Percentiles rank a stretch among this genome's conserved stretches.
These are phyloP conservation scores for Larix kaempferi DNA, from an alignment of 75 land plant genomes.

Conservation along the genomic window DNA sequence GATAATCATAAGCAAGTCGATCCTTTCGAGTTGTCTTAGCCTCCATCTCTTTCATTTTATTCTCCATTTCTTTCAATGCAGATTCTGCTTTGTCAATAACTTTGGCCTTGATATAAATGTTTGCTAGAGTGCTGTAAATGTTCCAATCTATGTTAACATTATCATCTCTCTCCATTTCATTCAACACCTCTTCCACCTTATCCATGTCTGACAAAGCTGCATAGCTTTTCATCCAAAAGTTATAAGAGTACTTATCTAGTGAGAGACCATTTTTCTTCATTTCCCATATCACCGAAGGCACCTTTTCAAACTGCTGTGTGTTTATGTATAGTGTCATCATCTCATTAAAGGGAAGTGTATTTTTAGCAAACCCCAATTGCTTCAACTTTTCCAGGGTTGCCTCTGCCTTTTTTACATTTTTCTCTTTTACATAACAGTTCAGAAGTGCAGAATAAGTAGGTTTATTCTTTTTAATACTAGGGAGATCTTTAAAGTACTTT, in stretches of 20 bases:
- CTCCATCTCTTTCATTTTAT: too few relatives aligned
- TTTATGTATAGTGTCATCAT: slow-evolving; percentile 55
- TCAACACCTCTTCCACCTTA: slow-evolving; percentile 9
- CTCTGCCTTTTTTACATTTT: slow-evolving; percentile 36
- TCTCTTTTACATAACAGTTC: slow-evolving; percentile 36
- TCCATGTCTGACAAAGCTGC: slow-evolving; percentile 11
- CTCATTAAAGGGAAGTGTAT: slow-evolving; percentile 33
- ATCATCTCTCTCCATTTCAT: too few relatives aligned
- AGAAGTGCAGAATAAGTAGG: slow-evolving; percentile 38
- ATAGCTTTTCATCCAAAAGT: slow-evolving; percentile 28
- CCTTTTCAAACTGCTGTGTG: slow-evolving; percentile 21
- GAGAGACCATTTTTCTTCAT: slow-evolving; percentile 38
- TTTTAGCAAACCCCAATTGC: slow-evolving; percentile 16
- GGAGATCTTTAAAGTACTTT: slow-evolving; percentile 26
- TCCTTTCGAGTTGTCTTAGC: too few relatives aligned
- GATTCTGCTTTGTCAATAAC: too few relatives aligned
- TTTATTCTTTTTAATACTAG: slow-evolving; percentile 11
- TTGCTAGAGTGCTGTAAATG: too few relatives aligned
- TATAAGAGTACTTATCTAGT: slow-evolving; percentile 34
- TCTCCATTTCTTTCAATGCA: too few relatives aligned
- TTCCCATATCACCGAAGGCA: slow-evolving; percentile 16
- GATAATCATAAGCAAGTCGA: too few relatives aligned
- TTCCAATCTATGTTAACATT: too few relatives aligned
- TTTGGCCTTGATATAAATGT: too few relatives aligned
- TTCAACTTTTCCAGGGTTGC: slow-evolving; percentile 28